Conservation (phyloP, 1,139 yeast genomes). For the Taiozyma sp. region DNA sequence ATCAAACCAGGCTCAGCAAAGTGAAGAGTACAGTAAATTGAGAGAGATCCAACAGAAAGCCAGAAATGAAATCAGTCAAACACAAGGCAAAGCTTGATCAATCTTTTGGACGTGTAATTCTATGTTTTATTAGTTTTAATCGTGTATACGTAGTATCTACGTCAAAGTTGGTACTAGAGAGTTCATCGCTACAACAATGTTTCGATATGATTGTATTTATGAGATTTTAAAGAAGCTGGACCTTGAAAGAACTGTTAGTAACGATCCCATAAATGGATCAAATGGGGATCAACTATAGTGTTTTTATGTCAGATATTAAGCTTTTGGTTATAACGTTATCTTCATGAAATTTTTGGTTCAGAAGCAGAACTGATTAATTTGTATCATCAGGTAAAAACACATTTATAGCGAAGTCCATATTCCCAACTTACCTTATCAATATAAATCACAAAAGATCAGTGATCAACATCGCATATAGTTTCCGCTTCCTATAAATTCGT, state of each 20-base stretch:
- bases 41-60: neutral
- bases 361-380: conserved; percentile 80
- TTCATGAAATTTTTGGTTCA: conserved; percentile 57
- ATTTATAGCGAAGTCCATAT: neutral
- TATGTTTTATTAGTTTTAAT: neutral
- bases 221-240: neutral
- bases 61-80: neutral
- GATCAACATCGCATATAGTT: neutral
- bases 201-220: neutral
- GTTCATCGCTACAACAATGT: neutral
- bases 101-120: neutral
- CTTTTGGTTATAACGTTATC: conserved; percentile 50
- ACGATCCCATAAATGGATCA: neutral
- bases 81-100: neutral
- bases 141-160: no score
- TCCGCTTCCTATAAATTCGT: neutral
- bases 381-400: conserved; percentile 45
- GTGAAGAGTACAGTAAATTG: neutral
- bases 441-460: neutral
- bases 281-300: neutral
- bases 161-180: neutral
- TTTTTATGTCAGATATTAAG: conserved; percentile 21
- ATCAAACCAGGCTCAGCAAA: neutral
- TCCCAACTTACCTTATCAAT: neutral
- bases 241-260: neutral